A percentile compares a stretch with the other conserved stretches of the same genome.
phyloP scores from a whole-genome alignment of 1,284 basidiomycete species.

The Schizophyllum amplum region DNA sequence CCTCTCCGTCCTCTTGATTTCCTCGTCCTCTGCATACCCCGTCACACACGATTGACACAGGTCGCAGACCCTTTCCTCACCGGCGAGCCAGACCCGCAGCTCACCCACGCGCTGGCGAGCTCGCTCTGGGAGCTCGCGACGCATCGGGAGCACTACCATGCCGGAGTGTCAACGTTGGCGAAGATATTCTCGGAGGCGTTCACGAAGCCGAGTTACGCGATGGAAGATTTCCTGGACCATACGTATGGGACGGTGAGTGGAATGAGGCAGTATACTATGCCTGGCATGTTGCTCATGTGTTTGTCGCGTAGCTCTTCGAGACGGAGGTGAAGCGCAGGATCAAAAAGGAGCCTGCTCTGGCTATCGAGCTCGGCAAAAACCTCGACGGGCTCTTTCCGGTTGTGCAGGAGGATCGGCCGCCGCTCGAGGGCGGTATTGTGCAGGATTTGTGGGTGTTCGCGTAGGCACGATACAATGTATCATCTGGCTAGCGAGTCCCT shows the following conservation, averaged over 20 bases:
- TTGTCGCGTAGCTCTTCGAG: slow-evolving; percentile 65
- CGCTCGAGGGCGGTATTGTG: not conserved
- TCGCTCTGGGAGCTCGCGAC: slow-evolving; percentile 90
- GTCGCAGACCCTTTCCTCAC: slow-evolving; percentile 66
- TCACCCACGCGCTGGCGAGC: slow-evolving; percentile 75
- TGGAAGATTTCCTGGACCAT: slow-evolving; percentile 98
- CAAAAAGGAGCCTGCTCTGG: slow-evolving; percentile 70
- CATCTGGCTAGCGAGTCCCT: not conserved
- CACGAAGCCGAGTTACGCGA: slow-evolving; percentile 81
- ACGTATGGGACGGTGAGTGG: slow-evolving; percentile 81
- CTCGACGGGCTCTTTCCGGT: slow-evolving; percentile 7
- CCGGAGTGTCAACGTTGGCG: slow-evolving; percentile 76
- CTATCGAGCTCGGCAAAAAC: slow-evolving; percentile 31
- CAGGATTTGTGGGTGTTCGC: not conserved
- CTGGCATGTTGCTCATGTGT: not conserved
- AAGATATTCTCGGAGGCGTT: slow-evolving; percentile 89
- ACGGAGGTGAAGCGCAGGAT: slow-evolving; percentile 78
- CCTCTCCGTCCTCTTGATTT: slow-evolving; percentile 5
- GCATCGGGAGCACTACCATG: slow-evolving; percentile 79
- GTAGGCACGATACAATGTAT: not conserved
- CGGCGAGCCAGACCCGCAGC: slow-evolving; percentile 65
- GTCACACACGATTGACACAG: not conserved
- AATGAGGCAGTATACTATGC: slow-evolving; percentile 6
- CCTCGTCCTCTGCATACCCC: not conserved
- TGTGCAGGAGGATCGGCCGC: not conserved